phyloP scores from a whole-genome alignment of 345 rosid species.

The Salix purpurea region DNA sequence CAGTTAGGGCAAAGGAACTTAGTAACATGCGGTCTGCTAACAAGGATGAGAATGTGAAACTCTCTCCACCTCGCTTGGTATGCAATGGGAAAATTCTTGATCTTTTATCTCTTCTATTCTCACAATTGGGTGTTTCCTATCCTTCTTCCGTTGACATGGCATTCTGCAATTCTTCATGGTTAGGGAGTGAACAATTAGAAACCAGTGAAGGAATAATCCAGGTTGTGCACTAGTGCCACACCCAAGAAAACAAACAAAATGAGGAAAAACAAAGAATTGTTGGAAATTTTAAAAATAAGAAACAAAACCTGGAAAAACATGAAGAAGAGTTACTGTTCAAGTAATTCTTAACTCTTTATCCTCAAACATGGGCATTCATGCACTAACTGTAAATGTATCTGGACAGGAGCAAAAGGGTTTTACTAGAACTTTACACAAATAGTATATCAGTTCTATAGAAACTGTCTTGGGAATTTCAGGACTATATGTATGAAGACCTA shows the following conservation, averaged over 20 bases:
- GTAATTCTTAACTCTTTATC: neutral
- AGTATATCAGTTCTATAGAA: too few relatives aligned
- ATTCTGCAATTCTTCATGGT: too few relatives aligned
- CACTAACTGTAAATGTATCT: too few relatives aligned
- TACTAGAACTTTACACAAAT: too few relatives aligned
- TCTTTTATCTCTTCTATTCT: neutral
- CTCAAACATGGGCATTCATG: neutral
- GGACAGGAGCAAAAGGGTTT: too few relatives aligned
- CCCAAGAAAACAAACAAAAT: too few relatives aligned
- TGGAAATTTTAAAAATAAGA: neutral
- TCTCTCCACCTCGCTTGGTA: constrained; percentile 91
- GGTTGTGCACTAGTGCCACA: neutral
- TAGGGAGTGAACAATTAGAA: too few relatives aligned
- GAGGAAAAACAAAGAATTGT: neutral
- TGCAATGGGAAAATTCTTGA: constrained; percentile 13
- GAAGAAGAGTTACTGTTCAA: neutral
- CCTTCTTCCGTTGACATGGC: too few relatives aligned
- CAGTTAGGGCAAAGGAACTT: constrained; percentile 81
- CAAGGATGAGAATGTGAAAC: constrained; percentile 86
- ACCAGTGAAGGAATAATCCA: neutral
- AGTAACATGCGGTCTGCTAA: constrained; percentile 70
- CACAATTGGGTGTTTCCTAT: too few relatives aligned
- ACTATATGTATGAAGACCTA: too few relatives aligned
- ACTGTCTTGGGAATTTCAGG: too few relatives aligned
- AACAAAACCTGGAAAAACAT: too few relatives aligned